These are phyloP conservation scores for Pseudogymnoascus sp. DNA, from an alignment of 2,329 filamentous ascomycete genomes.

Conservation along the genomic window DNA sequence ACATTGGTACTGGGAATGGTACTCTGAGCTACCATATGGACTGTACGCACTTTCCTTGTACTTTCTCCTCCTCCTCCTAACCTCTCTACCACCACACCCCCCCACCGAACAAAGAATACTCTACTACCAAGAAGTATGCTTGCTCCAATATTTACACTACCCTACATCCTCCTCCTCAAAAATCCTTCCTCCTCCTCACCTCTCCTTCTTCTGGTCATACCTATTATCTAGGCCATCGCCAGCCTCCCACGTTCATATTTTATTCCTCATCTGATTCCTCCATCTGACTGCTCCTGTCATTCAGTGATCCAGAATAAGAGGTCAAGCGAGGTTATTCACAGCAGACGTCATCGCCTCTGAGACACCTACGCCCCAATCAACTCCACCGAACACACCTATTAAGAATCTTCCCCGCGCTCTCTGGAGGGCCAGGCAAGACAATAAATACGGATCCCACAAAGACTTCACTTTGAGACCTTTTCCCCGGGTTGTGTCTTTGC, in stretches of 20 bases:
- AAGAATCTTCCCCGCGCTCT: slow-evolving; percentile 11
- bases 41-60: no score
- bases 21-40: no score
- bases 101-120: not conserved
- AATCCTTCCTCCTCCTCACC: slow-evolving; percentile 11
- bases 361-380: slow-evolving; percentile 4
- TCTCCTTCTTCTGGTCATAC: slow-evolving; percentile 15
- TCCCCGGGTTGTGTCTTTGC: slow-evolving; percentile 12
- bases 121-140: not conserved
- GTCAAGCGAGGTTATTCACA: slow-evolving; percentile 11
- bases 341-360: slow-evolving; percentile 1
- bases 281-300: not conserved
- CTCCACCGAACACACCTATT: not conserved
- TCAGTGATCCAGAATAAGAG: slow-evolving; percentile 1
- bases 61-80: no score
- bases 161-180: not conserved
- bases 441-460: slow-evolving; percentile 21
- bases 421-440: slow-evolving; percentile 21
- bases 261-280: slow-evolving; percentile 10
- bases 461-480: slow-evolving; percentile 23
- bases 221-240: slow-evolving; percentile 23
- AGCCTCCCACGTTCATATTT: slow-evolving; percentile 18
- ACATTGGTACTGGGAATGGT: not conserved
- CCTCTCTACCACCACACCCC: not conserved
- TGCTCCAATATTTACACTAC: slow-evolving; percentile 1